Base-by-base conservation (phyloP, 805 yeast species). In the Ogataea ganodermae region DNA sequence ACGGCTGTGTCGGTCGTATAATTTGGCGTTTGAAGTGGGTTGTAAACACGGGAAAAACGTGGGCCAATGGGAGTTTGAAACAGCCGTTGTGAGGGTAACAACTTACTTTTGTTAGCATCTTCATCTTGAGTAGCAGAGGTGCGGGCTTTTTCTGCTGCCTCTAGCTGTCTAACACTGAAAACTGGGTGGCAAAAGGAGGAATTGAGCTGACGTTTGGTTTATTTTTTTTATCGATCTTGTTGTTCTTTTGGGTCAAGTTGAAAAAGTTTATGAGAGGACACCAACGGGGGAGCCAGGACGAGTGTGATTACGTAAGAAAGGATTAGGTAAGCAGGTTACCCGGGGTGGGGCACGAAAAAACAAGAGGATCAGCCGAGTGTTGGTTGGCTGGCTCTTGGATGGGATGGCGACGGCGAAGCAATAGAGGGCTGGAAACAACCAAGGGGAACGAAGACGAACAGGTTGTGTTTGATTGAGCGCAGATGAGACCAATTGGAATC, bases 81-180 rank as follows among this genome's bases (percentile, higher is more conserved):
- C 13, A 7, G 22, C 6, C 36, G 6, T 17, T 22, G n/a, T 7
- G 18, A 3, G 7, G 18, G 14, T 16, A 18, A 3, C 13, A n/a
- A 67, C 81, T 26, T 69, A 78, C 83, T 75, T 83, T 83, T 32
- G 89, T 83, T 61, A 83, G 76, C 91, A 86, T 84, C 84, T 86
- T 87, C 95, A 86, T 86, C 68, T 73, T 79, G 74, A 30, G 28
- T 30, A 28, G 43, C 43, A 24, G 28, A 30, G 20, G 17, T 16
- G 12, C 32, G 5, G 24, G 14, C 16, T 22, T 16, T 6, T 38
- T 17, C 27, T 26, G 42, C 42, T 14, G 42, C 32, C 10, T 17
- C 24, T 24, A 26, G 42, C 40, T 36, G 40, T 16, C 27, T 14
- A 36, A 36, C 30, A 22, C 40, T n/a, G 24, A 14, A 24, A 33